Base-by-base conservation (phyloP, 1,284 basidiomycete species). In the Ceratobasidium theobromae region DNA sequence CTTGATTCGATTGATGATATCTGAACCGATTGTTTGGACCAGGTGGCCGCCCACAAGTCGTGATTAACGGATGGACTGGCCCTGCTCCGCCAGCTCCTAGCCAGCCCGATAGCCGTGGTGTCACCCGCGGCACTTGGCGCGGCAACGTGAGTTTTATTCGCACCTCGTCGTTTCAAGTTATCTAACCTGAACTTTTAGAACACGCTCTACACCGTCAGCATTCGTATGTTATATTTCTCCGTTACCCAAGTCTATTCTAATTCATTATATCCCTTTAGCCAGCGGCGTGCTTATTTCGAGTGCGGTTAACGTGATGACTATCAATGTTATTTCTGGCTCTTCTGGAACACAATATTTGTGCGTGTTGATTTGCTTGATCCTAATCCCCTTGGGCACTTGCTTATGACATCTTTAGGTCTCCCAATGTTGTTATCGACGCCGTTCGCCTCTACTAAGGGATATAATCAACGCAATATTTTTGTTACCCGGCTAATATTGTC, bases 91-190 rank as follows among this genome's bases (percentile, higher is more conserved):
- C 65, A 5, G 65, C 65, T n/a, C 68, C 68, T 18, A 51, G n/a
- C 28, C 48, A 69, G 38, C 53, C 57, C 18, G 48, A 69, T 25
- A 66, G 65, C 49, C 68, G 68, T 41, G 68, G 68, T 23, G 46
- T 69, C 30, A 69, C 68, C 52, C 68, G 68, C 18, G 68, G 65
- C 27, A 66, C 68, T 16, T 66, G 60, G 40, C 64, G 55, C 27
- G 68, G 65, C 30, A 60, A 62, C 41, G 58, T 64, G 32, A 51
- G 58, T 52, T 11, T 4, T 40, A 28, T 8, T 5, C 16, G 16
- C n/a, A 48, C 8, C 23, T 25, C 6, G 25, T 12, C 9, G 32
- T 32, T 23, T 6, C 16, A 12, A 35, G 18, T 11, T 25, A n/a
- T 8, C 25, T 49, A 40, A 52, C 33, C 25, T 64, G 33, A 51